These are phyloP conservation scores for Cudoniella acicularis DNA, from an alignment of 495 filamentous ascomycete genomes.

Conservation along the genomic window DNA sequence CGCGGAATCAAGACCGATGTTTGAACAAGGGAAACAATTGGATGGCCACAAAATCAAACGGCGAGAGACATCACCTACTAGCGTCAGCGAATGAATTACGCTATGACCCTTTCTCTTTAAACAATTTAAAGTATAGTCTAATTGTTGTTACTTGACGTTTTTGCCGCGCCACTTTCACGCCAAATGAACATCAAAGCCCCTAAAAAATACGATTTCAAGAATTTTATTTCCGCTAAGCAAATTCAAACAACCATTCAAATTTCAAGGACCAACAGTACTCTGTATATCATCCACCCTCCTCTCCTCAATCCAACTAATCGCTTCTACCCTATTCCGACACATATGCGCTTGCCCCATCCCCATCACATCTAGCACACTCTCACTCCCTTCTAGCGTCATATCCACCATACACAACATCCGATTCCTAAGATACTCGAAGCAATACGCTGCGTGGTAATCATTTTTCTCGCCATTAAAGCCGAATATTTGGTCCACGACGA, in stretches of 20 bases:
- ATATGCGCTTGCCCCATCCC: constrained; percentile 29
- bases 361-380: constrained; percentile 21
- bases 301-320: constrained; percentile 30
- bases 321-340: constrained; percentile 29
- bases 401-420: constrained; percentile 29
- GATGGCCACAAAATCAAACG: no score
- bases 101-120: no score
- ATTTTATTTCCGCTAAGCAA: not conserved
- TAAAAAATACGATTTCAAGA: not conserved
- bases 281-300: constrained; percentile 32
- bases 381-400: constrained; percentile 30
- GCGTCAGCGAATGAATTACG: no score
- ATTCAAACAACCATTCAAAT: no score
- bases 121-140: no score
- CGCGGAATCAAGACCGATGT: no score
- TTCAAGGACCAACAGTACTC: constrained; percentile 28
- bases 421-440: constrained; percentile 31
- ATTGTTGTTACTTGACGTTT: no score
- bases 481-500: constrained; percentile 18
- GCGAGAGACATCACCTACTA: no score
- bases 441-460: constrained; percentile 28
- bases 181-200: no score
- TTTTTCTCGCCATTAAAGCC: constrained; percentile 25
- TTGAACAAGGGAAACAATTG: no score
- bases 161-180: no score